Base-by-base conservation (phyloP, 148 eudicot genomes). In the Chenopodium suecicum region DNA sequence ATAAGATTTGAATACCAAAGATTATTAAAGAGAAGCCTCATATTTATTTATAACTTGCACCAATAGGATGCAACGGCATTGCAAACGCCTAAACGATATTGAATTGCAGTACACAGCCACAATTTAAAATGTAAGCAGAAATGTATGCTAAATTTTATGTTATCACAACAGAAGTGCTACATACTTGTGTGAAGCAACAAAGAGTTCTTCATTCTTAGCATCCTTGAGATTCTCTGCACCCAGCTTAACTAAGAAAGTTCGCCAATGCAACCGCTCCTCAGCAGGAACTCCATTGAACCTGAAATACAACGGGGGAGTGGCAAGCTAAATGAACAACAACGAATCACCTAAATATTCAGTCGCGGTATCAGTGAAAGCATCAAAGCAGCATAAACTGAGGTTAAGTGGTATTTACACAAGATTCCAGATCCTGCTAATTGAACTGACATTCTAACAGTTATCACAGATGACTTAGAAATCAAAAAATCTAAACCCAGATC, bases 201-300 rank as follows among this genome's bases (percentile, higher is more conserved):
- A 92, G 66, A 97, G 99, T 87, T 97, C 99, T 82, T 97, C 99
- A 74, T 86, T 92, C 85, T 91, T 97, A 29, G 92, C 95, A 75
- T 98, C 97, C 89, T 87, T 92, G 76, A 97, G 98, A 76, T 97
- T 97, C 76, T 97, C 99, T 11, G 94, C 88, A 80, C 99, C 99
- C 83, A 97, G 83, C 78, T 97, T 97, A 70, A 97, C 95, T 79
- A 97, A 88, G 86, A 94, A 97, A 7, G 98, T 89, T 86, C 99
- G 91, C 98, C 99, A 97, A 82, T 97, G 99, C 86, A 94, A 86
- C 75, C 99, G 91, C 85, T 97, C 99, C 91, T 97, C 99, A 19
- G 93, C 85, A 76, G 98, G 99, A 80, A 97, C 98, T 83, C 99
- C 98, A 89, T 91, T 91, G 84, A 97, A 97, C 85, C 99, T 97